Base-by-base conservation (phyloP, 202 grass and related monocot genomes). In the Musa balbisiana region DNA sequence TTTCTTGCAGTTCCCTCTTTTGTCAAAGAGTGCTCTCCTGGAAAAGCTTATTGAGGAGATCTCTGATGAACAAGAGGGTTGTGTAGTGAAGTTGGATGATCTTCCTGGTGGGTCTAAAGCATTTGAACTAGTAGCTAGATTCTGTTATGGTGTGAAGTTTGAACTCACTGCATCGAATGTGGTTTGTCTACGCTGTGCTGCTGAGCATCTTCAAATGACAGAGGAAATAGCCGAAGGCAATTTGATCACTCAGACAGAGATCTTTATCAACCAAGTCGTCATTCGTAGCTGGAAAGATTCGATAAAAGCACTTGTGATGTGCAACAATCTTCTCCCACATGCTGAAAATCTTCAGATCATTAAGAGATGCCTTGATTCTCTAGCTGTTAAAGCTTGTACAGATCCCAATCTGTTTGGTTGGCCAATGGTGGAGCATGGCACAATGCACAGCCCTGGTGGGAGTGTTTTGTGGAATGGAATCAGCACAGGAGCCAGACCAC, bases 371-470 rank as follows among this genome's bases (percentile, higher is more conserved):
- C 53, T 76, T 3, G 59, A 64, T 65, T 76, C 56, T 19, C 52
- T 76, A 26, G 74, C 74, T 65, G 13, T 64, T 2, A 76, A 76
- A 52, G 74, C 60, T 64, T 76, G 20, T 25, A 64, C 33, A 15
- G 60, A 76, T 8, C 74, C 49, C 0, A 76, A 76, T 52, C 49
- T 64, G 43, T 51, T 53, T 26, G 49, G 58, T 11, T 64, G 58
- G 60, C 60, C 60, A 1, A 26, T 53, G 19, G 53, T 15, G 60
- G 60, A 65, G 74, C 49, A 76, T 64, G 59, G 74, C 20, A 10
- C 49, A n/a, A 53, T 76, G 74, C 74, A 76, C 65, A 76, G 74
- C 59, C 74, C 74, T 20, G 74, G 74, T 64, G 74, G 74, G 60
- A 76, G 74, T 43, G 60, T 76, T 3, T 43, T 76, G 49, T 76